Evolutionary conservation across 345 rosid species (phyloP).

Genomic region (Anacardium occidentale): DNA sequence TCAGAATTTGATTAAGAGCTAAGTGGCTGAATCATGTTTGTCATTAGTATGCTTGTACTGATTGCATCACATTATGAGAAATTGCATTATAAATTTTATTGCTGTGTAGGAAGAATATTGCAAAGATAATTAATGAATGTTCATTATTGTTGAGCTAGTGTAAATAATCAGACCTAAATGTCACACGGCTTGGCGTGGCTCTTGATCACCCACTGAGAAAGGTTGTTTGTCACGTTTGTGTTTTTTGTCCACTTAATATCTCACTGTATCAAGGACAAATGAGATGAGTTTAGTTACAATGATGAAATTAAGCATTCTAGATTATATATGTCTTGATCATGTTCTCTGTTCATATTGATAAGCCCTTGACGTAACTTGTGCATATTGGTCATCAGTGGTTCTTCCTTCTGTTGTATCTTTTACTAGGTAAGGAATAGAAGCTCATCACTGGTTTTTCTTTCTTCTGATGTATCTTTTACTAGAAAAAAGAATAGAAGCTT

Average conservation of each 20-base stretch:
- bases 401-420: no score
- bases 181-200: background rate
- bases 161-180: background rate
- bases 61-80: background rate
- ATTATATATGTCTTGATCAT: slow-evolving; percentile 5
- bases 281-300: background rate
- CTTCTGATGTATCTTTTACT: background rate
- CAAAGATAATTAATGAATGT: background rate
- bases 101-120: no score
- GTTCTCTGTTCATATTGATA: background rate
- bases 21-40: slow-evolving; percentile 1
- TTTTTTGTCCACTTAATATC: slow-evolving; percentile 8
- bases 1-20: background rate
- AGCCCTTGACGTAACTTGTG: background rate
- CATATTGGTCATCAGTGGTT: no score
- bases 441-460: background rate
- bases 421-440: no score
- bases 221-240: background rate
- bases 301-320: background rate
- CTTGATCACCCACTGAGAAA: slow-evolving; percentile 2
- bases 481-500: background rate
- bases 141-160: slow-evolving; percentile 1
- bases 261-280: background rate
- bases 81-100: background rate
- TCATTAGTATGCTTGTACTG: background rate